phyloP scores from a whole-genome alignment of 352 stramenopile species.

The Globisporangium lucens region DNA sequence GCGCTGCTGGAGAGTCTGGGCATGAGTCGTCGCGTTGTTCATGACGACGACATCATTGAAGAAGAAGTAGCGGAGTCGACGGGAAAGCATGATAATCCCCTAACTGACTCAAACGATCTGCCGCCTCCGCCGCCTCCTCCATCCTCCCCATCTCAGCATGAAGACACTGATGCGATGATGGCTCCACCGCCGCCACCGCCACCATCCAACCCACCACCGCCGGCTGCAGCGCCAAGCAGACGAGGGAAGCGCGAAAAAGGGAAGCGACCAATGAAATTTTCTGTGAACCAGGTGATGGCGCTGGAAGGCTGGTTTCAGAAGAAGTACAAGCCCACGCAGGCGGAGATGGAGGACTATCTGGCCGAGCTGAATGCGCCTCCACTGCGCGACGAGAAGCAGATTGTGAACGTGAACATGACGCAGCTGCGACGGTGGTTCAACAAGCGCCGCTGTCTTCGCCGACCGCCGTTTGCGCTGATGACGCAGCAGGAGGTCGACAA shows the following conservation, averaged over 20 bases:
- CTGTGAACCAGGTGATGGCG: conserved; percentile 75
- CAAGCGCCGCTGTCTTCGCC: conserved; percentile 78
- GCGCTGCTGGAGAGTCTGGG: conserved; percentile 66
- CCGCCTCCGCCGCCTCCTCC: conserved; percentile 17
- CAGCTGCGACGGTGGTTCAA: conserved; percentile 85
- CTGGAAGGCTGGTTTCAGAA: conserved; percentile 84
- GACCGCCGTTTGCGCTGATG: conserved; percentile 82
- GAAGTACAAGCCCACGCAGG: conserved; percentile 81
- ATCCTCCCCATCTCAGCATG: conserved; percentile 2
- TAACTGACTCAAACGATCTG: not conserved
- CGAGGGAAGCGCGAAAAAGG: conserved; percentile 56
- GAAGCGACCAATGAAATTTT: conserved; percentile 84
- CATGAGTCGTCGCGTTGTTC: conserved; percentile 50
- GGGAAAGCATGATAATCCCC: conserved; percentile 6
- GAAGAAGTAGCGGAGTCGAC: conserved; percentile 25
- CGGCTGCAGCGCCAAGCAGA: conserved; percentile 20
- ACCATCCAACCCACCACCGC: conserved; percentile 5
- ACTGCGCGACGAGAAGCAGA: conserved; percentile 77
- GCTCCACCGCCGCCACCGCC: conserved; percentile 17
- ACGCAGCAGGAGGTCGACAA: conserved; percentile 64
- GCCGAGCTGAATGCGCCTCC: conserved; percentile 58
- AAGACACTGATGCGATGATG: not conserved
- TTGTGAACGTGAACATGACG: conserved; percentile 83
- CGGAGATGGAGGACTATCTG: conserved; percentile 79
- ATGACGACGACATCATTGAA: conserved; percentile 45